Evolutionary conservation across 495 filamentous ascomycete genomes (phyloP).

Genomic region (Aspergillus kassunensis): DNA sequence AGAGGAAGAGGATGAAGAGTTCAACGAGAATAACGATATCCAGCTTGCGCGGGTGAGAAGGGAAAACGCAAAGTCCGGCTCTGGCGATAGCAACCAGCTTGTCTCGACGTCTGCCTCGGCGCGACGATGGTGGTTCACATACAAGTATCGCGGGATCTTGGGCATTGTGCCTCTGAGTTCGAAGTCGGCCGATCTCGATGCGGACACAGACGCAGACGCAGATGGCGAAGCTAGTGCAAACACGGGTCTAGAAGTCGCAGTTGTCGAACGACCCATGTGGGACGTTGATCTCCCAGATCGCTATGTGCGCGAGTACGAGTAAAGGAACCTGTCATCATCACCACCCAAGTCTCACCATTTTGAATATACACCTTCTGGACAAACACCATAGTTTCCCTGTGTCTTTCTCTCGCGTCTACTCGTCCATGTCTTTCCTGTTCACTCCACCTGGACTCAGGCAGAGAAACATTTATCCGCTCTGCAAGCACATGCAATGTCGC

Average conservation of each 20-base stretch:
- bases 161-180: constrained; percentile 70
- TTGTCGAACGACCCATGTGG: constrained; percentile 84
- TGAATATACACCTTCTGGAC: neutral
- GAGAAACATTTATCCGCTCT: too few relatives aligned
- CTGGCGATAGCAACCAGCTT: constrained; percentile 32
- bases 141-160: constrained; percentile 86
- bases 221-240: too few relatives aligned
- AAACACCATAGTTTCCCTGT: neutral
- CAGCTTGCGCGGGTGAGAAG: constrained; percentile 35
- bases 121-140: constrained; percentile 68
- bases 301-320: constrained; percentile 66
- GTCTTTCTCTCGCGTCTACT: neutral
- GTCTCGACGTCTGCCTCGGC: constrained; percentile 20
- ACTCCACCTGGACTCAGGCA: too few relatives aligned
- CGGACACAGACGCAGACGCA: neutral
- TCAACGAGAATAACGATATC: constrained; percentile 28
- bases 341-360: neutral
- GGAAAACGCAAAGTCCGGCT: constrained; percentile 22
- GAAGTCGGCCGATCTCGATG: constrained; percentile 8
- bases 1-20: constrained; percentile 45
- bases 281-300: constrained; percentile 75
- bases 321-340: too few relatives aligned
- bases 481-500: too few relatives aligned
- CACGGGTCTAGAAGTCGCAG: constrained; percentile 66
- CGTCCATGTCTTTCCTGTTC: too few relatives aligned